These are phyloP conservation scores for Dactylorhiza incarnata DNA, from an alignment of 106 monocot species.

Conservation along the genomic window DNA sequence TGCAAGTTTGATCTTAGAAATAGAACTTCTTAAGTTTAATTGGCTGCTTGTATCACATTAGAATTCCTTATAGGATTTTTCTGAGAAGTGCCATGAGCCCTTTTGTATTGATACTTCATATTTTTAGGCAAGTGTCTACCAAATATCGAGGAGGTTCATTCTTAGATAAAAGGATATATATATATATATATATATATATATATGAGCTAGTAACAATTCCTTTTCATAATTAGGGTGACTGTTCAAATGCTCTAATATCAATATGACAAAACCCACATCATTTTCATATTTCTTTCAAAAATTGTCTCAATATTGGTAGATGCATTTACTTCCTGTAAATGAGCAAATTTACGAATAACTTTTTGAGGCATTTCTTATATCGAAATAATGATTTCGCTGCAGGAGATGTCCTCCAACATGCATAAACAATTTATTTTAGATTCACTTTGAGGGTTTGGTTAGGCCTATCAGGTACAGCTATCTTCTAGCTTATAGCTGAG, in stretches of 20 bases:
- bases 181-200: no score
- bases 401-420: neutral
- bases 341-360: neutral
- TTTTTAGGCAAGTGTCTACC: neutral
- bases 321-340: neutral
- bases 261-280: neutral
- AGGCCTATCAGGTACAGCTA: neutral
- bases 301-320: neutral
- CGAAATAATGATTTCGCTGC: neutral
- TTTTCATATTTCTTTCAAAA: neutral
- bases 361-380: neutral
- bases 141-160: neutral
- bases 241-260: neutral
- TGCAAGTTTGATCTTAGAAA: no score
- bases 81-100: neutral
- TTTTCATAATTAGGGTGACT: neutral
- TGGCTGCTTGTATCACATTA: no score
- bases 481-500: constrained; percentile 23
- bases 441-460: neutral
- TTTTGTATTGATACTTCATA: neutral
- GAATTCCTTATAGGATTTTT: neutral
- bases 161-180: neutral
- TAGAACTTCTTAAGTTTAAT: no score
- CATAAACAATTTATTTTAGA: neutral
- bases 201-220: neutral